Conservation (phyloP, 306 rosid species). For the Cucumis sativus region Cucumber_9930_V3 NC_026655.2:27180001-27180500, state of each 20-base stretch:
- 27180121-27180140: too few species aligned
- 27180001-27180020: too few species aligned
- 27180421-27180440: background rate
- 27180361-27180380: background rate
- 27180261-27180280: background rate
- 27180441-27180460: background rate
- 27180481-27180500: slow-evolving; percentile 54
- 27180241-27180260: background rate
- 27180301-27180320: slow-evolving; percentile 3
- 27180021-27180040: too few species aligned
- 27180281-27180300: background rate
- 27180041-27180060: too few species aligned
- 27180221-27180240: background rate
- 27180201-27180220: too few species aligned
- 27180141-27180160: too few species aligned
- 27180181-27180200: too few species aligned
- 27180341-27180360: background rate
- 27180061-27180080: too few species aligned
- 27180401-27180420: background rate
- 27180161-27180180: too few species aligned
- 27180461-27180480: background rate
- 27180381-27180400: background rate
- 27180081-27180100: too few species aligned
- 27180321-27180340: background rate
- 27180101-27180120: too few species aligned